Conservation (phyloP, 345 rosid genomes). For the Hibiscus tridactylites region DNA sequence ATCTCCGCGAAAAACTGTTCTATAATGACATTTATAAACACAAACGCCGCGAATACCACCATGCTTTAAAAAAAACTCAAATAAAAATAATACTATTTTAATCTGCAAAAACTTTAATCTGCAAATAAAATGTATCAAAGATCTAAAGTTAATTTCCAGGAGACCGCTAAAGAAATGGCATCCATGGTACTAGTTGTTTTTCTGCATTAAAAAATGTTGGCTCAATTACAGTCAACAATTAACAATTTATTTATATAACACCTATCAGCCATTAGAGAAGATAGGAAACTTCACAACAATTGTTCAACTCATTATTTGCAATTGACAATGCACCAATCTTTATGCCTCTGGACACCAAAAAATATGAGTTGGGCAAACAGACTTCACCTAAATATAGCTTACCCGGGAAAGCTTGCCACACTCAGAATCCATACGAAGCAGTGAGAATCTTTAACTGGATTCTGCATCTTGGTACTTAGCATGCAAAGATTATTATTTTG, state of each 20-base stretch:
- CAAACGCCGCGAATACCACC: no score
- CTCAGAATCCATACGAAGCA: neutral
- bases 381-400: neutral
- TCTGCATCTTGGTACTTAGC: neutral
- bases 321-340: neutral
- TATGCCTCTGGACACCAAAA: neutral
- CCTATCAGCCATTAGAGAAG: neutral
- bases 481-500: neutral
- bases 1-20: no score
- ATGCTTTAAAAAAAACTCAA: no score
- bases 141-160: slow-evolving; percentile 10
- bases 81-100: slow-evolving; percentile 13
- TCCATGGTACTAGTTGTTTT: slow-evolving; percentile 3
- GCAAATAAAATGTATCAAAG: slow-evolving; percentile 19
- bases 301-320: slow-evolving; percentile 5
- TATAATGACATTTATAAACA: no score
- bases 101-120: slow-evolving; percentile 79
- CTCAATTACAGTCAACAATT: neutral
- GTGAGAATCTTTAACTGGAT: neutral
- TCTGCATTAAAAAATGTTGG: neutral
- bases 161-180: neutral
- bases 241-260: neutral
- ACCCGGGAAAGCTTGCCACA: neutral
- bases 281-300: neutral
- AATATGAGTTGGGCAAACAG: neutral